These are phyloP conservation scores for Stemphylium lycopersici DNA, from an alignment of 2,329 filamentous ascomycete genomes.

Conservation along the genomic window DNA sequence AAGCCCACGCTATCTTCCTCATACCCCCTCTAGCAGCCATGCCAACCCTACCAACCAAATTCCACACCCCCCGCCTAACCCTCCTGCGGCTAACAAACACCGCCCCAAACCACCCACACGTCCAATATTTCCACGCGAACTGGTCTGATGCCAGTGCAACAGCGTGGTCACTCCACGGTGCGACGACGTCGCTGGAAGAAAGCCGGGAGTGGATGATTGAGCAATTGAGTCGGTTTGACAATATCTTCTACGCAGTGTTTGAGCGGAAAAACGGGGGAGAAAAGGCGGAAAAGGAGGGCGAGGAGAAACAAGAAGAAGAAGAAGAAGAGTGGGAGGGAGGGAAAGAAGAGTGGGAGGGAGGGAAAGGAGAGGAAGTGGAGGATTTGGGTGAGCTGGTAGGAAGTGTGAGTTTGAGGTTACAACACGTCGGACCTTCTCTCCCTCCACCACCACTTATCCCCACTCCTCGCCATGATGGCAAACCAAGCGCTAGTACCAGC, in stretches of 20 bases:
- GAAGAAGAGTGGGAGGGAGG: no score
- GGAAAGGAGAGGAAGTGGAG: not conserved
- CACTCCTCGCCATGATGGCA: not conserved
- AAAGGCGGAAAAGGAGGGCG: not conserved
- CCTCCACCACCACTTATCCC: not conserved
- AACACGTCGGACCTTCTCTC: slow-evolving; percentile 8
- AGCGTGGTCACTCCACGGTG: slow-evolving; percentile 35
- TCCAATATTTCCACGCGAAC: slow-evolving; percentile 37
- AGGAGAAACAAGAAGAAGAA: no score
- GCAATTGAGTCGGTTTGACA: slow-evolving; percentile 14
- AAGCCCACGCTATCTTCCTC: no score
- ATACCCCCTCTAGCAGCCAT: not conserved
- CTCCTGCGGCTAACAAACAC: slow-evolving; percentile 33
- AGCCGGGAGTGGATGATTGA: slow-evolving; percentile 28
- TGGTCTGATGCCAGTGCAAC: slow-evolving; percentile 32
- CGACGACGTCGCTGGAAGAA: slow-evolving; percentile 22
- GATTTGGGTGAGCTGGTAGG: slow-evolving; percentile 17
- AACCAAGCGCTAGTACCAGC: not conserved
- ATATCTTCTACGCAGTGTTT: slow-evolving; percentile 25
- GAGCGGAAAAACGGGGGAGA: not conserved
- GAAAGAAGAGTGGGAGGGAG: no score
- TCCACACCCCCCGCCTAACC: slow-evolving; percentile 30
- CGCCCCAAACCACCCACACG: slow-evolving; percentile 21
- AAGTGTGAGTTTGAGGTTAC: slow-evolving; percentile 20
- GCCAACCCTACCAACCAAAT: not conserved